Percentiles rank a stretch among this genome's conserved stretches.
phyloP scores from a whole-genome alignment of 2,329 filamentous ascomycete species.

The Alternaria burnsii region DNA sequence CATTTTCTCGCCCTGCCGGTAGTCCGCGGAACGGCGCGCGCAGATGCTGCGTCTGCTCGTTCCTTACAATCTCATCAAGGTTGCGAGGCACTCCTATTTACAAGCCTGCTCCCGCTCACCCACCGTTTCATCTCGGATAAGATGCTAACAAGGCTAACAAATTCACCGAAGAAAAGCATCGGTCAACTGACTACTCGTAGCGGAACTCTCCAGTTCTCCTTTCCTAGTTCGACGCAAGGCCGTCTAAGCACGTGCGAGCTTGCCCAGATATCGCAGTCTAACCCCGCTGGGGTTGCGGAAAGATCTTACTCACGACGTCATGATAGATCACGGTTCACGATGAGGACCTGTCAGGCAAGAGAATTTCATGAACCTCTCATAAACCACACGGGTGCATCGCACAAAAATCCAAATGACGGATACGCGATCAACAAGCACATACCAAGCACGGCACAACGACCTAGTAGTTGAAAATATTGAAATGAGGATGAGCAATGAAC shows the following conservation, averaged over 20 bases:
- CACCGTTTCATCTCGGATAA: background rate
- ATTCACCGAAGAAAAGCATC: slow-evolving; percentile 3
- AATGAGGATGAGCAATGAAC: background rate
- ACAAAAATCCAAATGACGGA: background rate
- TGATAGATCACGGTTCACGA: background rate
- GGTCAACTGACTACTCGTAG: background rate
- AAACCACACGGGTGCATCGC: background rate
- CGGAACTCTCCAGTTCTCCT: slow-evolving; percentile 1
- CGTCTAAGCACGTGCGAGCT: background rate
- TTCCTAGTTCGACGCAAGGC: background rate
- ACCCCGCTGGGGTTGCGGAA: background rate
- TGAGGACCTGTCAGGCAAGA: background rate
- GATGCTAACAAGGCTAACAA: background rate
- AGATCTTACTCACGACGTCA: slow-evolving; percentile 1
- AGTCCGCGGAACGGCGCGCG: background rate
- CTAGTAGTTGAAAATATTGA: background rate
- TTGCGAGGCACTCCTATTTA: background rate
- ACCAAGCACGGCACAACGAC: background rate
- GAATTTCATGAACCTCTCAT: background rate
- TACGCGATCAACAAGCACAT: background rate
- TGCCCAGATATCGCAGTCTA: slow-evolving; percentile 1
- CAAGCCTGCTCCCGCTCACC: background rate
- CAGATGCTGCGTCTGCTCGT: background rate
- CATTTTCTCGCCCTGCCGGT: background rate
- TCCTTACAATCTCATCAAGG: background rate